Evolutionary conservation across 352 stramenopile species (phyloP).

Genomic region (Aphanomyces stellatus): DNA sequence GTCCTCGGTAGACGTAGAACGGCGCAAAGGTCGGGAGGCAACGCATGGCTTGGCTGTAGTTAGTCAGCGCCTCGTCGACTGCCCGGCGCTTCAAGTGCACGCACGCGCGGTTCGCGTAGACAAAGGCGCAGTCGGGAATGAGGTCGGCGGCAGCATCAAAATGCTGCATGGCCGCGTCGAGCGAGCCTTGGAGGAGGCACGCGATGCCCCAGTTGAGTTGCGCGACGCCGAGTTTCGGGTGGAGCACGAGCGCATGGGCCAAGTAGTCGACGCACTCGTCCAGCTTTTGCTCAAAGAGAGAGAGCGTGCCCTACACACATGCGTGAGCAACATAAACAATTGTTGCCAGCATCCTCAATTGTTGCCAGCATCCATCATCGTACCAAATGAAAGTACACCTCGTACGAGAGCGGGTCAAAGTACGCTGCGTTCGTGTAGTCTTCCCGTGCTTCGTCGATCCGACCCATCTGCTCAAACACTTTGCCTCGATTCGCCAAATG

Average conservation of each 20-base stretch:
- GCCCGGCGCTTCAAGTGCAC: slow-evolving; percentile 33
- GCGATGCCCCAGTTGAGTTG: slow-evolving; percentile 52
- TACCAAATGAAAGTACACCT: slow-evolving; percentile 45
- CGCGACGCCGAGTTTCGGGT: slow-evolving; percentile 42
- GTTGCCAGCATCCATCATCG: not conserved
- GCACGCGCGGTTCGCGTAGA: slow-evolving; percentile 58
- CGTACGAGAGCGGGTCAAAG: slow-evolving; percentile 52
- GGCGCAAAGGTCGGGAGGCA: slow-evolving; percentile 53
- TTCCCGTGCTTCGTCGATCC: slow-evolving; percentile 36
- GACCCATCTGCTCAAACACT: slow-evolving; percentile 42
- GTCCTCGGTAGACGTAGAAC: slow-evolving; percentile 56
- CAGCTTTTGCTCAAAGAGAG: slow-evolving; percentile 34
- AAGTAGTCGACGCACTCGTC: slow-evolving; percentile 31
- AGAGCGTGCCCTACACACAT: slow-evolving; percentile 31
- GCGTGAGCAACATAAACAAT: not conserved
- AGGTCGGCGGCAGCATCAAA: slow-evolving; percentile 44
- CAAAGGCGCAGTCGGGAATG: slow-evolving; percentile 53
- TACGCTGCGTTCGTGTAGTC: slow-evolving; percentile 56
- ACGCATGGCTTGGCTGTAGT: slow-evolving; percentile 62
- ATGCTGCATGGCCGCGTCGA: slow-evolving; percentile 29
- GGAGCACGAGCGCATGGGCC: slow-evolving; percentile 35
- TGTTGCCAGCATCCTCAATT: not conserved
- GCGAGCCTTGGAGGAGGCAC: slow-evolving; percentile 30
- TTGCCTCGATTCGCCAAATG: slow-evolving; percentile 69
- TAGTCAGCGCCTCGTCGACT: slow-evolving; percentile 31